These are phyloP conservation scores for Xylaria grammica DNA, from an alignment of 495 filamentous ascomycete species.

Conservation along the genomic window DNA sequence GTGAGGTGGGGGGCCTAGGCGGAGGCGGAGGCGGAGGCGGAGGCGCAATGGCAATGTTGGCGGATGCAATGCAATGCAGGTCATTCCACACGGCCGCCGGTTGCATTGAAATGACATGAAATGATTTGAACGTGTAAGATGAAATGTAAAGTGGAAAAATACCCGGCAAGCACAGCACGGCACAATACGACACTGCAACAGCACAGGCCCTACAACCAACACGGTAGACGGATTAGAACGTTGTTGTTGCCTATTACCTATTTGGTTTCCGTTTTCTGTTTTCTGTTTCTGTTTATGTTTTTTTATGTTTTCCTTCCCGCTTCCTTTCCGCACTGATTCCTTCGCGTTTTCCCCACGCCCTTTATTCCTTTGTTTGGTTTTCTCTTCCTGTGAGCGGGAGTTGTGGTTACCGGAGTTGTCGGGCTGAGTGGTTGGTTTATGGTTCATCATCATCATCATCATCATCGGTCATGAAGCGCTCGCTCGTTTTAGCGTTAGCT, in stretches of 20 bases:
- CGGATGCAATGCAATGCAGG: conserved; percentile 8
- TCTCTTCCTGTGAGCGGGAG: neutral
- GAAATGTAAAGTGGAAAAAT: conserved; percentile 9
- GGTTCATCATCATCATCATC: no score
- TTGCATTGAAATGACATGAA: neutral
- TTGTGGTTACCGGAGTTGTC: neutral
- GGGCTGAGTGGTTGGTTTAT: neutral
- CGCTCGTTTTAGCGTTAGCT: conserved; percentile 4
- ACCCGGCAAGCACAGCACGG: neutral
- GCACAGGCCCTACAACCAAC: neutral
- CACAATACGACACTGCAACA: neutral
- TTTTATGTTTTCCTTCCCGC: neutral
- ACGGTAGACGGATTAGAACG: conserved; percentile 1
- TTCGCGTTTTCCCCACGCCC: neutral
- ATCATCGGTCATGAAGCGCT: neutral
- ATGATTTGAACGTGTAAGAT: conserved; percentile 7
- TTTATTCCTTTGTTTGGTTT: neutral
- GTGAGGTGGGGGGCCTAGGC: neutral
- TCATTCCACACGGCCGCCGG: neutral
- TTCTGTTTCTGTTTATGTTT: neutral
- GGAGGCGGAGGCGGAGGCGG: neutral
- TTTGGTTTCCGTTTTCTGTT: neutral
- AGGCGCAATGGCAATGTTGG: conserved; percentile 3
- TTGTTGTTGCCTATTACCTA: neutral
- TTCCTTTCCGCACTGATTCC: neutral